Evolutionary conservation across 768 basidiomycete species (phyloP).

Genomic region (Boletus subparvulus): DNA sequence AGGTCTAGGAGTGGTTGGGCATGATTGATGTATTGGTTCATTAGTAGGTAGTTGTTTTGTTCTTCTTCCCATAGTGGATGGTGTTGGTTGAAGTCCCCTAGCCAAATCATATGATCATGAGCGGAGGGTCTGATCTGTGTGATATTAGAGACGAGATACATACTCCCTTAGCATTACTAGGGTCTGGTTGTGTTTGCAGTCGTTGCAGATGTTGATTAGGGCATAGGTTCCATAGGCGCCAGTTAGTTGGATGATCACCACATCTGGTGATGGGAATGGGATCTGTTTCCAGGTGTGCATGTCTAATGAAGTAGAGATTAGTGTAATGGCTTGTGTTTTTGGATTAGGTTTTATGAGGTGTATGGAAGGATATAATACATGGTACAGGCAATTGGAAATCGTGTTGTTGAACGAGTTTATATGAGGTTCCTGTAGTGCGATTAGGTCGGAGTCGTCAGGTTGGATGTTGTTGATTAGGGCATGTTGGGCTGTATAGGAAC

Average conservation of each 20-base stretch:
- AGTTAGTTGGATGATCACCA: not conserved
- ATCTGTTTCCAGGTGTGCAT: not conserved
- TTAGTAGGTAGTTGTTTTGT: constrained; percentile 24
- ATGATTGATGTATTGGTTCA: not conserved
- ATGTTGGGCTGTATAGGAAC: not conserved
- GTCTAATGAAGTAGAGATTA: not conserved
- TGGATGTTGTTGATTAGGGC: not conserved
- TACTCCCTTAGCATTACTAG: not conserved
- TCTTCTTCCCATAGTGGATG: constrained; percentile 33
- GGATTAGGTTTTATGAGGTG: accelerated
- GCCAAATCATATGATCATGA: constrained; percentile 18
- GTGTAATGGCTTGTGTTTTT: not conserved
- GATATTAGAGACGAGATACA: not conserved
- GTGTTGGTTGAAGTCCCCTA: too few relatives aligned
- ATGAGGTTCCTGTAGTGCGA: not conserved
- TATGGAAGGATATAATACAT: not conserved
- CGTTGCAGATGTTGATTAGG: not conserved
- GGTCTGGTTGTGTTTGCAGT: not conserved
- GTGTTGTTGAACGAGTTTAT: not conserved
- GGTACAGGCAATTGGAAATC: not conserved
- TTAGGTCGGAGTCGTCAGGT: not conserved
- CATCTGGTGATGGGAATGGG: not conserved
- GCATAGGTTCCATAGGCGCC: not conserved
- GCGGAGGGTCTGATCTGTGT: not conserved
- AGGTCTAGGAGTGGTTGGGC: not conserved